phyloP scores from a whole-genome alignment of 176 grass and related monocot species.

The Musa itinerans region DNA sequence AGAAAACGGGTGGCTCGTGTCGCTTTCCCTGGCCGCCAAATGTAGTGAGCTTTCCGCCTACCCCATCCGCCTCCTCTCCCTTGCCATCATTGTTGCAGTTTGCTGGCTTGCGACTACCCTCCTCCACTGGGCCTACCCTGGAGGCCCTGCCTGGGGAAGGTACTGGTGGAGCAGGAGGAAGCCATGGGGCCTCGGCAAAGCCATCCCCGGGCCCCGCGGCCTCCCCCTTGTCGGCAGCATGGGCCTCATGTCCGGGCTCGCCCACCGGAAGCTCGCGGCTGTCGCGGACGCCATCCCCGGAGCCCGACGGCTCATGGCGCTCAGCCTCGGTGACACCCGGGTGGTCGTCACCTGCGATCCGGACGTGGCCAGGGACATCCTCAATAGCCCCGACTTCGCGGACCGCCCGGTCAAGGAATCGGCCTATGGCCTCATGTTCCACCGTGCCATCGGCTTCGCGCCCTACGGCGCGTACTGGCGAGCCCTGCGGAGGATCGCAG shows the following conservation, averaged over 20 bases:
- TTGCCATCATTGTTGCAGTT: slow-evolving; percentile 1
- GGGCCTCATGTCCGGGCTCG: slow-evolving; percentile 74
- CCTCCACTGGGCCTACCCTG: slow-evolving; percentile 61
- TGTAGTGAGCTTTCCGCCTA: slow-evolving; percentile 24
- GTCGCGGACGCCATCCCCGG: slow-evolving; percentile 10
- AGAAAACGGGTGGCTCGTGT: slow-evolving; percentile 42
- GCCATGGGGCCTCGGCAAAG: not conserved
- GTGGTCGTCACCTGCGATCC: slow-evolving; percentile 52
- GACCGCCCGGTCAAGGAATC: slow-evolving; percentile 84
- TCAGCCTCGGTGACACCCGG: slow-evolving; percentile 64
- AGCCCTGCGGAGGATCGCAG: slow-evolving; percentile 57
- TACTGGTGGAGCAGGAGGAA: slow-evolving; percentile 30
- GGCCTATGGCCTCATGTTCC: slow-evolving; percentile 70
- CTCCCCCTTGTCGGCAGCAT: slow-evolving; percentile 73
- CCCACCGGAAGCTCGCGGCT: slow-evolving; percentile 58
- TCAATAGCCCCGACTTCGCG: slow-evolving; percentile 45
- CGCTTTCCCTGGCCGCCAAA: slow-evolving; percentile 46
- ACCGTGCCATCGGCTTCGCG: slow-evolving; percentile 96
- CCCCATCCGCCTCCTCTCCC: slow-evolving; percentile 23
- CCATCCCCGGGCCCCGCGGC: slow-evolving; percentile 43
- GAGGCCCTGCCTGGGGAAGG: slow-evolving; percentile 68
- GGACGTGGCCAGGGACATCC: slow-evolving; percentile 66
- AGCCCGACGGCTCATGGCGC: slow-evolving; percentile 49
- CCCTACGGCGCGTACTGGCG: slow-evolving; percentile 72
- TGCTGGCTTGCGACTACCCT: slow-evolving; percentile 11